Conservation (phyloP, 306 rosid genomes). For the Psophocarpus tetragonolobus region DNA sequence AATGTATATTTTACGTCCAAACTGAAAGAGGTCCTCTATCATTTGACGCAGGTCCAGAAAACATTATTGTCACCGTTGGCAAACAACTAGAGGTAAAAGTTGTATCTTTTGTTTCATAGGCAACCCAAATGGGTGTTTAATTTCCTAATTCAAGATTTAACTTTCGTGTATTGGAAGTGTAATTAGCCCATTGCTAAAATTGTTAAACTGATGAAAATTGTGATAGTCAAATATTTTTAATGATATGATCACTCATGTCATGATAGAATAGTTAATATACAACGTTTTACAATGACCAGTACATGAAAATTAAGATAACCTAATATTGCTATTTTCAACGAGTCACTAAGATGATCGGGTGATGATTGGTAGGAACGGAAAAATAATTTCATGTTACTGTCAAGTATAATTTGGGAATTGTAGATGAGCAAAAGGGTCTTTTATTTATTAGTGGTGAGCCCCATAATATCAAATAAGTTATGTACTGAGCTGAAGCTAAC, state of each 20-base stretch:
- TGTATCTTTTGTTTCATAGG: not conserved
- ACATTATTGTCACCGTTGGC: conserved; percentile 66
- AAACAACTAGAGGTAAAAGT: conserved; percentile 76
- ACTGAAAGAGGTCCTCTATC: conserved; percentile 49
- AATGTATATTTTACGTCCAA: conserved; percentile 53
- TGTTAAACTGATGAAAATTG: not conserved
- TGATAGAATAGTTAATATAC: not conserved
- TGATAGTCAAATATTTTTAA: not conserved
- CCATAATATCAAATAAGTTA: not conserved
- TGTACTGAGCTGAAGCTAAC: not conserved
- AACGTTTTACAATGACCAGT: not conserved
- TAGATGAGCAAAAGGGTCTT: not conserved
- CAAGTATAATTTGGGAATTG: not conserved
- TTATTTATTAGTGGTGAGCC: not conserved
- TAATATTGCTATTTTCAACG: not conserved
- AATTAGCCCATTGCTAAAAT: not conserved
- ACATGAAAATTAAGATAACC: not conserved
- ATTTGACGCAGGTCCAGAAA: conserved; percentile 66
- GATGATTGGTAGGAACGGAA: not conserved
- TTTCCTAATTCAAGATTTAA: not conserved
- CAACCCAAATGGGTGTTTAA: not conserved
- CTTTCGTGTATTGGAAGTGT: not conserved
- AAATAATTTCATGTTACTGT: not conserved
- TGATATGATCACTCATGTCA: not conserved
- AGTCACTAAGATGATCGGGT: not conserved